phyloP scores from a whole-genome alignment of 1,284 basidiomycete genomes.

The Ceratobasidium sp. region DNA sequence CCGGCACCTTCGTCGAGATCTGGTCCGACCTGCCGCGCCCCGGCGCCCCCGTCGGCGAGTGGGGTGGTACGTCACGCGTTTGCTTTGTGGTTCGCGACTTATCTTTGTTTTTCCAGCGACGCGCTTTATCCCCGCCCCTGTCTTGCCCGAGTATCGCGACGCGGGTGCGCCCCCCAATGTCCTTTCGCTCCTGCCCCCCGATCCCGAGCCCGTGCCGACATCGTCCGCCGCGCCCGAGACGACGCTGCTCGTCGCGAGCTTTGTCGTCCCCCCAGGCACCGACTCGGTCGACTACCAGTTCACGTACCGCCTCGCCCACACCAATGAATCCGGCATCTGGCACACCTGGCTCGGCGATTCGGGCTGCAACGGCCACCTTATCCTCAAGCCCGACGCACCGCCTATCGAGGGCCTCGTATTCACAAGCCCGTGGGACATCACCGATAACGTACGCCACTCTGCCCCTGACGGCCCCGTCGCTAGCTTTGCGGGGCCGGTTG shows the following conservation, averaged over 20 bases:
- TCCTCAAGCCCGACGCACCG: conserved; percentile 23
- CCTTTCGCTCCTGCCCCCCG: conserved; percentile 33
- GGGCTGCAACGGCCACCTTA: conserved; percentile 36
- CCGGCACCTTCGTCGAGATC: conserved; percentile 35
- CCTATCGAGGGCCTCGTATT: conserved; percentile 36
- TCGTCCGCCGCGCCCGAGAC: conserved; percentile 39
- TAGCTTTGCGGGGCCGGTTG: conserved; percentile 26
- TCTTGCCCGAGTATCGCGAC: conserved; percentile 13
- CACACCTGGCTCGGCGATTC: conserved; percentile 37
- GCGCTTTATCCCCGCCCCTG: conserved; percentile 9
- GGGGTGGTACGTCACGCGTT: conserved; percentile 9
- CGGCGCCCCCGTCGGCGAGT: conserved; percentile 26
- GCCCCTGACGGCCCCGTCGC: conserved; percentile 20
- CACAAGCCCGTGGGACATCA: not conserved
- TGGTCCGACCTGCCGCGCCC: conserved; percentile 30
- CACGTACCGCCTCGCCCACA: conserved; percentile 33
- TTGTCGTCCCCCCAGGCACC: conserved; percentile 17
- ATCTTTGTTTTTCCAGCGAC: conserved; percentile 17
- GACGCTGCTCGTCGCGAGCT: conserved; percentile 37
- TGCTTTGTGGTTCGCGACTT: not conserved
- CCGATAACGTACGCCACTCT: conserved; percentile 16
- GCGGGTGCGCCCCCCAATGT: conserved; percentile 21
- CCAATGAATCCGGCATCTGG: conserved; percentile 36
- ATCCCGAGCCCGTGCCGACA: conserved; percentile 34
- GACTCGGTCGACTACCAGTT: conserved; percentile 34